Evolutionary conservation across 441 rosid species (phyloP).

Genomic region (Populus hybrid): DNA sequence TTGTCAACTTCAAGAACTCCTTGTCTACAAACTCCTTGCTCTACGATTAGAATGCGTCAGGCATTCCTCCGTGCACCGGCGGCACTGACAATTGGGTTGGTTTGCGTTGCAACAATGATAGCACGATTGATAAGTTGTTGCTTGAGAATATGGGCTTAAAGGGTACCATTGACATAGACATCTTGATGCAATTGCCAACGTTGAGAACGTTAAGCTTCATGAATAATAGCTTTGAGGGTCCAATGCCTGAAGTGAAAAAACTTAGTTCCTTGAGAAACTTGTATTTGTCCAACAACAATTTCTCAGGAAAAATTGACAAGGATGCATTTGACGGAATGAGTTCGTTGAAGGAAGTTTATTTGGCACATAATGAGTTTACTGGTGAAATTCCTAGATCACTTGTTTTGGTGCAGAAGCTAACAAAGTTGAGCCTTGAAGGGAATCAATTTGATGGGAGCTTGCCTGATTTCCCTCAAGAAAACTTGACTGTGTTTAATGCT

Average conservation of each 20-base stretch:
- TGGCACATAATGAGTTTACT: constrained; percentile 48
- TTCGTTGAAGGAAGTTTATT: constrained; percentile 38
- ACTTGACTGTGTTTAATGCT: constrained; percentile 35
- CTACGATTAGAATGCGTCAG: constrained; percentile 36
- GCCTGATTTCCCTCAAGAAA: constrained; percentile 42
- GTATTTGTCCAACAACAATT: constrained; percentile 51
- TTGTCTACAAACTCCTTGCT: constrained; percentile 29
- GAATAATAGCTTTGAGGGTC: constrained; percentile 58
- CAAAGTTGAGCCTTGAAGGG: constrained; percentile 41
- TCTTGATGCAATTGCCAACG: constrained; percentile 28
- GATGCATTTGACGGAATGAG: constrained; percentile 50
- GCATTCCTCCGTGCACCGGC: constrained; percentile 45
- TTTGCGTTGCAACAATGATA: constrained; percentile 38
- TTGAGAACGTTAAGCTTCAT: constrained; percentile 56
- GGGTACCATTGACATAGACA: constrained; percentile 48
- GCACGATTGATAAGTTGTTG: constrained; percentile 37
- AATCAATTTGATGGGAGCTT: constrained; percentile 51
- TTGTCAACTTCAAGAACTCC: constrained; percentile 50
- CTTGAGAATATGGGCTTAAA: constrained; percentile 56
- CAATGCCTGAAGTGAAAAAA: constrained; percentile 43
- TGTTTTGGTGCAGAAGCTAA: constrained; percentile 30
- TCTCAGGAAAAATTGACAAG: constrained; percentile 43
- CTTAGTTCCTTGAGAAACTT: constrained; percentile 41
- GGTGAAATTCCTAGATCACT: constrained; percentile 55
- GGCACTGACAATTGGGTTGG: constrained; percentile 48